Conservation (phyloP, 768 basidiomycete genomes). For the Agrocybe praecox region DNA sequence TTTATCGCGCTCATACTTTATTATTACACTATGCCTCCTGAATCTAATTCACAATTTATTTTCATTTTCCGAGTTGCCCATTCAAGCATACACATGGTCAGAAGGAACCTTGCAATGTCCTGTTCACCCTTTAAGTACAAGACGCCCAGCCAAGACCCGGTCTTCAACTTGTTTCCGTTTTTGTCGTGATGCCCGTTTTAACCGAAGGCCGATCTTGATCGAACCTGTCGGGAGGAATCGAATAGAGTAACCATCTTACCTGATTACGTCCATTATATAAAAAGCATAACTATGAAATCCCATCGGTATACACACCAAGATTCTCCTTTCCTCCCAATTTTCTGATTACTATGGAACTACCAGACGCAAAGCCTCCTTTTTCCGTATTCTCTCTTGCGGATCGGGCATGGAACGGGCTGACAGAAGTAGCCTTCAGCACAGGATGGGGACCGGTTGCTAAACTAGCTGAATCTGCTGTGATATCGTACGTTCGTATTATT, state of each 20-base stretch:
- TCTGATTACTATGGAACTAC: constrained; percentile 31
- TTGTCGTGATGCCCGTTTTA: no score
- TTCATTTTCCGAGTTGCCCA: no score
- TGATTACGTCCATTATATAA: constrained; percentile 7
- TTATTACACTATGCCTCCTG: no score
- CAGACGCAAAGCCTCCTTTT: constrained; percentile 42
- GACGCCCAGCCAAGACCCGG: no score
- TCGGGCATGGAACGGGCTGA: constrained; percentile 40
- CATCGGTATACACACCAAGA: neutral
- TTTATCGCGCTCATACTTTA: no score
- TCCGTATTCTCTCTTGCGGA: constrained; percentile 46
- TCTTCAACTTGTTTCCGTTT: no score
- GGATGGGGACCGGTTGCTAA: constrained; percentile 45
- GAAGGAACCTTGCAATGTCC: no score
- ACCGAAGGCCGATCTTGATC: constrained; percentile 13
- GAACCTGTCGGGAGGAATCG: constrained; percentile 12
- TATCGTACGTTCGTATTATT: constrained; percentile 37
- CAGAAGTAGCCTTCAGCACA: constrained; percentile 41
- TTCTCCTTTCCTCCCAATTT: constrained; percentile 15
- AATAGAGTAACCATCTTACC: constrained; percentile 8
- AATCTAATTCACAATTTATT: no score
- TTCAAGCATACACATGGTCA: no score
- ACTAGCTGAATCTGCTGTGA: constrained; percentile 46
- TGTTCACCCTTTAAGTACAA: no score
- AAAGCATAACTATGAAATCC: neutral